Percentiles rank a stretch among this genome's conserved stretches.
Conservation (phyloP, 1,284 basidiomycete genomes). For the Ceratobasidium theobromae region DNA sequence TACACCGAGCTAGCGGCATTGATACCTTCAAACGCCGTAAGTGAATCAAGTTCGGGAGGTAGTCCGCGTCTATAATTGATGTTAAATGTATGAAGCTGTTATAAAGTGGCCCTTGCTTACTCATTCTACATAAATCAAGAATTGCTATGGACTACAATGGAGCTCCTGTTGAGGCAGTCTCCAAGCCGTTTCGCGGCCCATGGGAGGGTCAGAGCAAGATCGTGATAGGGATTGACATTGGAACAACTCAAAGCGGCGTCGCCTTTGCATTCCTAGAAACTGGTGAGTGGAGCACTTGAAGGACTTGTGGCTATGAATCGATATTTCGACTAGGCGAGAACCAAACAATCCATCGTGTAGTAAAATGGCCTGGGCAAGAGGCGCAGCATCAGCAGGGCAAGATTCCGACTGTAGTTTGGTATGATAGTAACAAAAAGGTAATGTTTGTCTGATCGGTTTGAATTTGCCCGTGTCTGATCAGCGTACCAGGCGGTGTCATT, state of each 20-base stretch:
- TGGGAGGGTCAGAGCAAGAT: conserved; percentile 31
- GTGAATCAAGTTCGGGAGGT: no score
- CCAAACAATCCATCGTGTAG: conserved; percentile 9
- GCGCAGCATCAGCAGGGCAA: conserved; percentile 16
- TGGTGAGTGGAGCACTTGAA: not conserved
- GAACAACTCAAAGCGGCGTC: conserved; percentile 31
- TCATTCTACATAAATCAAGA: no score
- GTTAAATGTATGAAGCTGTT: no score
- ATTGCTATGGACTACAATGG: no score
- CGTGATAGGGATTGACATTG: conserved; percentile 32
- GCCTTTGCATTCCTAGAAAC: conserved; percentile 13
- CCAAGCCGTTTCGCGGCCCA: conserved; percentile 6
- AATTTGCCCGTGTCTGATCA: not conserved
- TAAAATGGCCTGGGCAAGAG: conserved; percentile 32
- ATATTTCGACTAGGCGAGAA: not conserved
- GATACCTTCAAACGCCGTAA: no score
- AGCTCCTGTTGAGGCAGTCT: not conserved
- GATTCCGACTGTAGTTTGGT: conserved; percentile 31
- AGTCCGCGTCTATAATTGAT: no score
- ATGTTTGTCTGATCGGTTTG: no score
- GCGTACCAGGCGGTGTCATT: conserved; percentile 5
- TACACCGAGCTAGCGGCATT: no score
- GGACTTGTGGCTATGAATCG: no score
- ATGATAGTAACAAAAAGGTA: conserved; percentile 26
- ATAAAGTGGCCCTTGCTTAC: no score